Evolutionary conservation across 148 eudicot species (phyloP).

Genomic region (Pharnaceum exiguum): DNA sequence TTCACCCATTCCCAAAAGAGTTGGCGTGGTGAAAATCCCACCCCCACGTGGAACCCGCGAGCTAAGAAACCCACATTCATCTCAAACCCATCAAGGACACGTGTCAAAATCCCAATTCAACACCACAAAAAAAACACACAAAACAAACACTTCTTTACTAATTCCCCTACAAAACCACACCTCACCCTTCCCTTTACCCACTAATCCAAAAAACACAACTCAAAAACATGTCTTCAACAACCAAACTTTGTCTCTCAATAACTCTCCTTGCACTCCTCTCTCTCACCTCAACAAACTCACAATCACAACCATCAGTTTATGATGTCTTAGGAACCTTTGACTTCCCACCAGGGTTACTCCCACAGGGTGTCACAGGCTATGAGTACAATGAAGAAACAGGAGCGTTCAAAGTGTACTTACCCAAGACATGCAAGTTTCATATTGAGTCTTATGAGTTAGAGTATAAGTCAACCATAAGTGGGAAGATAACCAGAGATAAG

Average conservation of each 20-base stretch:
- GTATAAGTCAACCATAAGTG: conserved; percentile 35
- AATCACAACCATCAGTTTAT: conserved; percentile 24
- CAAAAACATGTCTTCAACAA: conserved; percentile 13
- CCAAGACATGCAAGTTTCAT: conserved; percentile 32
- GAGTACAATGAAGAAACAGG: conserved; percentile 41
- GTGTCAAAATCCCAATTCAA: conserved; percentile 6
- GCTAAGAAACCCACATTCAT: not conserved
- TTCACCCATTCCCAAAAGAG: too few species aligned
- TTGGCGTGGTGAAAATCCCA: too few species aligned
- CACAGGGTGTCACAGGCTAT: conserved; percentile 48
- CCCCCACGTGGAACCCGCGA: conserved; percentile 12
- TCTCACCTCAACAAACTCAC: conserved; percentile 1
- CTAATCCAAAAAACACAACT: not conserved
- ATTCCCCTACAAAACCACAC: not conserved
- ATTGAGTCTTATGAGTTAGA: conserved; percentile 41
- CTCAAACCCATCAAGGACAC: not conserved
- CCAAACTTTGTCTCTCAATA: not conserved
- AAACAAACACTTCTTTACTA: too few species aligned
- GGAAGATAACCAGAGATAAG: conserved; percentile 20
- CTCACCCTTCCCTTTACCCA: not conserved
- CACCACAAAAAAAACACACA: too few species aligned
- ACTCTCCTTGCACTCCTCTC: conserved; percentile 4
- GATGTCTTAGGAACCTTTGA: conserved; percentile 38
- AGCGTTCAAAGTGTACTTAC: conserved; percentile 30
- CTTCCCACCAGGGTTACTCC: conserved; percentile 56